Evolutionary conservation across 768 basidiomycete genomes (phyloP).

Genomic region (Podaxis sp.): DNA sequence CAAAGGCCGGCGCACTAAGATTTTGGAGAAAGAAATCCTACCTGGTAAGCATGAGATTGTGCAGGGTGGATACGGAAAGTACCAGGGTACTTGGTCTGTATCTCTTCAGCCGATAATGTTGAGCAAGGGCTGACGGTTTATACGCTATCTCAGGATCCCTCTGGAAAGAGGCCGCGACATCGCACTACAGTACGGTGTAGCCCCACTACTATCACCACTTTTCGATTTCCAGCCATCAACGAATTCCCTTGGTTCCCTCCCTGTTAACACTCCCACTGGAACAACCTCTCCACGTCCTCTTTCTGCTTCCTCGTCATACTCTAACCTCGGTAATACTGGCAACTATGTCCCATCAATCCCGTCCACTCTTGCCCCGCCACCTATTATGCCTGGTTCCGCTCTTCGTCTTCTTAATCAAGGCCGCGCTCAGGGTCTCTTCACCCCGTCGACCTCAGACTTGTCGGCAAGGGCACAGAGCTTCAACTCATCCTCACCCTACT

Average conservation of each 20-base stretch:
- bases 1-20: constrained; percentile 95
- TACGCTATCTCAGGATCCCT: constrained; percentile 72
- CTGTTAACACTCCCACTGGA: constrained; percentile 48
- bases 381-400: constrained; percentile 86
- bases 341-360: constrained; percentile 45
- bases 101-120: constrained; percentile 10
- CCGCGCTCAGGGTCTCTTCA: constrained; percentile 82
- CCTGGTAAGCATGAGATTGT: constrained; percentile 97
- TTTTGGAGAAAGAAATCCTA: constrained; percentile 94
- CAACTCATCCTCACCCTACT: constrained; percentile 52
- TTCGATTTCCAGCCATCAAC: constrained; percentile 91
- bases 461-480: constrained; percentile 48
- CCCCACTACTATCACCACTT: constrained; percentile 81
- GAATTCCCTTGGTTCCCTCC: constrained; percentile 67
- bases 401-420: constrained; percentile 83
- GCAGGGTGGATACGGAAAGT: constrained; percentile 98
- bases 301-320: constrained; percentile 69
- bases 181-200: constrained; percentile 89
- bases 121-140: constrained; percentile 18
- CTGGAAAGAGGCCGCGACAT: constrained; percentile 93
- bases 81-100: constrained; percentile 95
- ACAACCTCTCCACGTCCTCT: constrained; percentile 60
- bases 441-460: constrained; percentile 73
- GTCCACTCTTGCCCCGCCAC: constrained; percentile 70
- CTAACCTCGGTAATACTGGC: constrained; percentile 46